phyloP scores from a whole-genome alignment of 371 early-diverging fungal genomes.

The Rhizopus delemar region DNA sequence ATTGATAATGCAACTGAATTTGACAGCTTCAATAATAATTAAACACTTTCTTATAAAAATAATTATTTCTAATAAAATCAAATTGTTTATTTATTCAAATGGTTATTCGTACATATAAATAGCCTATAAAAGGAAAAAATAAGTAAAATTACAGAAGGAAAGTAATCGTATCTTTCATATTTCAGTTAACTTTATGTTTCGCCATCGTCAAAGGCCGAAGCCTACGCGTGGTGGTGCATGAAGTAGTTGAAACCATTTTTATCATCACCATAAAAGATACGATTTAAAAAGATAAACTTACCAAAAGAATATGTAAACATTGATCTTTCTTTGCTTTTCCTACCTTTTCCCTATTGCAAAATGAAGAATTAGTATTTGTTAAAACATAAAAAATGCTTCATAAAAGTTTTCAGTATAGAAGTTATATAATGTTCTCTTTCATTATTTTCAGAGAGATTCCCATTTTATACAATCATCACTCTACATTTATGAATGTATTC shows the following conservation, averaged over 20 bases:
- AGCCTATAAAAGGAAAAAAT: background rate
- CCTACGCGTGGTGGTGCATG: constrained; percentile 34
- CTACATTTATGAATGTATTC: background rate
- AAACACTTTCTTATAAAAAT: background rate
- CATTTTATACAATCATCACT: constrained; percentile 31
- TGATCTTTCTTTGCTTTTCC: background rate
- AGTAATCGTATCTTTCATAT: constrained; percentile 7
- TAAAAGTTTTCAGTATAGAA: constrained; percentile 23
- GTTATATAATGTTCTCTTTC: constrained; percentile 30
- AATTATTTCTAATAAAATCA: too few species aligned
- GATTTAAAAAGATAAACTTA: constrained; percentile 7
- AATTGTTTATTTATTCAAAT: background rate
- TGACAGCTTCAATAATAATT: constrained; percentile 47
- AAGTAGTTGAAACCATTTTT: constrained; percentile 24
- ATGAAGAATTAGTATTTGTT: too few species aligned
- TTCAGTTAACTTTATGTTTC: constrained; percentile 22
- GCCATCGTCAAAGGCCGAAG: constrained; percentile 20
- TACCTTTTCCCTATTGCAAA: too few species aligned
- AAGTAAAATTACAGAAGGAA: background rate
- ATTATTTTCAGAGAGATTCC: constrained; percentile 31
- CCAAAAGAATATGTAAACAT: constrained; percentile 3
- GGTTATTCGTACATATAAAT: background rate
- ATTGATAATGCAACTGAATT: constrained; percentile 38
- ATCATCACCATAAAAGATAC: constrained; percentile 17
- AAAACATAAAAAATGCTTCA: background rate